Evolutionary conservation across 2,329 filamentous ascomycete genomes (phyloP).

Genomic region (Metarhizium rileyi): DNA sequence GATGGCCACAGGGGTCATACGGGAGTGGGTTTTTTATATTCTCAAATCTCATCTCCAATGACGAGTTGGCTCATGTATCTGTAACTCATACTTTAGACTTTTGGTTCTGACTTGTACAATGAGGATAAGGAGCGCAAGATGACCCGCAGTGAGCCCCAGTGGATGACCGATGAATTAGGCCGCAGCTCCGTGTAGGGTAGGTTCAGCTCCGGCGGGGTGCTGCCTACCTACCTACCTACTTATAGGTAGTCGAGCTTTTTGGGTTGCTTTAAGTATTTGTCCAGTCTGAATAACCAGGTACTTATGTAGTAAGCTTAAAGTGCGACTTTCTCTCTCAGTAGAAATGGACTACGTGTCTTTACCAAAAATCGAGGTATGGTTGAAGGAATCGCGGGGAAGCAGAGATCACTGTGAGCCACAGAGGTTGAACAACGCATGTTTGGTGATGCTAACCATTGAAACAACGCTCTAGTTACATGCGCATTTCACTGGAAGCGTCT

Average conservation of each 20-base stretch:
- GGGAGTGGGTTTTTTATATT: constrained; percentile 12
- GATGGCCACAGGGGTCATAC: constrained; percentile 7
- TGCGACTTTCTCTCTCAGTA: constrained; percentile 15
- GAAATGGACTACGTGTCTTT: constrained; percentile 40
- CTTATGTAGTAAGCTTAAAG: neutral
- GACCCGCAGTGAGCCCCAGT: too few species aligned
- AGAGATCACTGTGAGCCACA: neutral
- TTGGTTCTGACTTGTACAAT: constrained; percentile 13
- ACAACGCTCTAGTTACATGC: constrained; percentile 54
- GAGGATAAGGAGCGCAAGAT: constrained; percentile 4
- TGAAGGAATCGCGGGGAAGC: neutral
- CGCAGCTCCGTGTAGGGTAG: constrained; percentile 1
- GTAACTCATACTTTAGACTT: constrained; percentile 15
- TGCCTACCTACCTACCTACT: too few species aligned
- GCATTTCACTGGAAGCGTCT: constrained; percentile 72
- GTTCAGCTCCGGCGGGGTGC: neutral
- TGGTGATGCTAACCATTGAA: neutral
- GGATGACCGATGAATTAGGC: too few species aligned
- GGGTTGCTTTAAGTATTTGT: too few species aligned
- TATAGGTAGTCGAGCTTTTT: too few species aligned
- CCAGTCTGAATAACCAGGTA: too few species aligned
- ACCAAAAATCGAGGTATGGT: constrained; percentile 44
- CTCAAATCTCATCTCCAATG: constrained; percentile 20
- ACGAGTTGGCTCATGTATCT: constrained; percentile 18
- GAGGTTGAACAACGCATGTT: neutral